Conservation (phyloP, 768 basidiomycete species). For the Rickenella mellea region DNA sequence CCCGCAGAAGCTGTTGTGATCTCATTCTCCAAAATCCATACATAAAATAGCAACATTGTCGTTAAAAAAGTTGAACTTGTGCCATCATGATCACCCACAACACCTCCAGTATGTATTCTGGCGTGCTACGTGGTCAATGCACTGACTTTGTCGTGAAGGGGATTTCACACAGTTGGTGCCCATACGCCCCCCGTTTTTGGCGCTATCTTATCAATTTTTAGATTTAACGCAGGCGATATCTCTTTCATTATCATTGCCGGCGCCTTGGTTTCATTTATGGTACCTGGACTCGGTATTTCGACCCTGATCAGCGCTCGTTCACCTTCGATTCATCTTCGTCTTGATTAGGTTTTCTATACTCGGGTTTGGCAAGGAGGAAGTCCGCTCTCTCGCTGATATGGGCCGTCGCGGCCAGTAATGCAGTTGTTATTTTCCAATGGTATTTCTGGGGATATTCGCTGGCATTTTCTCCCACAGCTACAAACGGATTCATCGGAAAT, state of each 20-base stretch:
- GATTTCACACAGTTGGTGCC: too few species aligned
- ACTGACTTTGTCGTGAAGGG: too few species aligned
- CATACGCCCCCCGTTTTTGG: too few species aligned
- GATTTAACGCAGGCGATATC: constrained; percentile 65
- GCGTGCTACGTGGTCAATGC: too few species aligned
- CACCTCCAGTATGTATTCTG: too few species aligned
- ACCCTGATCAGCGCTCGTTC: constrained; percentile 2
- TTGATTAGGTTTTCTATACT: constrained; percentile 57
- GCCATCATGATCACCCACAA: too few species aligned
- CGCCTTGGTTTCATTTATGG: constrained; percentile 69
- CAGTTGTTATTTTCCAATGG: constrained; percentile 74
- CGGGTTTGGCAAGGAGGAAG: constrained; percentile 64
- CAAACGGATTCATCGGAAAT: constrained; percentile 72
- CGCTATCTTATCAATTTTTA: constrained; percentile 16
- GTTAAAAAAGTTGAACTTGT: too few species aligned
- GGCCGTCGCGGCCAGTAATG: constrained; percentile 65
- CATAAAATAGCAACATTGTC: too few species aligned
- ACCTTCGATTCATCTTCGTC: constrained; percentile 1
- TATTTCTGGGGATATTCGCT: constrained; percentile 79
- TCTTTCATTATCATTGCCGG: constrained; percentile 62
- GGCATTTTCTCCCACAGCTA: constrained; percentile 71
- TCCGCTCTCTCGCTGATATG: constrained; percentile 66
- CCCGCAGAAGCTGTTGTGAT: too few species aligned
- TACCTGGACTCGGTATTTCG: constrained; percentile 57
- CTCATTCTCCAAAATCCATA: too few species aligned